Evolutionary conservation across 345 rosid genomes (phyloP).

Genomic region (Salix suchowensis): DNA sequence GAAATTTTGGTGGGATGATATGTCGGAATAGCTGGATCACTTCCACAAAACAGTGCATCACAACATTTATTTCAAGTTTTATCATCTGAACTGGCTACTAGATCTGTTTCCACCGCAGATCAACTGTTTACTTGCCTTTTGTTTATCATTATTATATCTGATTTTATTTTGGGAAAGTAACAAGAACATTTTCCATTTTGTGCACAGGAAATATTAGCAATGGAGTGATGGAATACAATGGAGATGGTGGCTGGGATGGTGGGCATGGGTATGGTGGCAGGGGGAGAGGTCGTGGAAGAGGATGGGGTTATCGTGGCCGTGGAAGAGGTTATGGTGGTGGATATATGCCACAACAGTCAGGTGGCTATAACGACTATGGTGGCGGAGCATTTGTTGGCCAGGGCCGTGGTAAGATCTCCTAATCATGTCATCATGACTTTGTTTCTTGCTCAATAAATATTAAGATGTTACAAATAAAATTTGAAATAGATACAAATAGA

Average conservation of each 20-base stretch:
- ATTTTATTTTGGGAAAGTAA: background rate
- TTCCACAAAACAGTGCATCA: background rate
- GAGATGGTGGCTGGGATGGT: background rate
- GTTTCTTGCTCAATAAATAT: background rate
- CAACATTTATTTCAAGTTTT: background rate
- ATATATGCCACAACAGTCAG: constrained; percentile 21
- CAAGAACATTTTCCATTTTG: background rate
- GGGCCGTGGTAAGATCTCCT: background rate
- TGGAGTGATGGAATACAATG: background rate
- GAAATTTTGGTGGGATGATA: background rate
- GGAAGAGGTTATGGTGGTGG: constrained; percentile 19
- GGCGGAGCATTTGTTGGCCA: constrained; percentile 12
- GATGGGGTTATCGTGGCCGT: constrained; percentile 13
- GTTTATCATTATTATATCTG: background rate
- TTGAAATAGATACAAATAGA: background rate
- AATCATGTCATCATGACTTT: background rate
- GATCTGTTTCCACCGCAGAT: background rate
- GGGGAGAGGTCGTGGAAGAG: constrained; percentile 21
- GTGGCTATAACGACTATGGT: constrained; percentile 23
- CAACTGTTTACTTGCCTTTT: background rate
- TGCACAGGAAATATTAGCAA: background rate
- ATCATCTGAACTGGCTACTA: background rate
- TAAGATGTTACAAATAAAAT: background rate
- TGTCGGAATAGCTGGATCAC: background rate
- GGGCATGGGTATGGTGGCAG: background rate